Base-by-base conservation (phyloP, 2,329 filamentous ascomycete genomes). In the Botryosphaeria agaves region DNA sequence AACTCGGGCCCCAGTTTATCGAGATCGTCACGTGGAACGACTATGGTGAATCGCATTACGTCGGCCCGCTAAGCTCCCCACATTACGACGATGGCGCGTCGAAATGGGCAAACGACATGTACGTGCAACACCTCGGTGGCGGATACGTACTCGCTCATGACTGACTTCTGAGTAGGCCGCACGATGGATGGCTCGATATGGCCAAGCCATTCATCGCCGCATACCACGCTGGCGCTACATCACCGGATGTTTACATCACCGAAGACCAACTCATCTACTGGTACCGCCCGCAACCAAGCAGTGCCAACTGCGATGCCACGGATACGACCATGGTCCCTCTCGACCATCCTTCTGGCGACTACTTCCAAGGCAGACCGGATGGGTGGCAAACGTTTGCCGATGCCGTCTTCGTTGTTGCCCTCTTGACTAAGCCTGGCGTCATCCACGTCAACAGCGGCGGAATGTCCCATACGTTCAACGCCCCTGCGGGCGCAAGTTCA, bases 11-110 rank as follows among this genome's bases (percentile, higher is more conserved):
- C 11, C 52, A 62, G 15, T 64, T 62, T 28, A 59, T 70, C 5
- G 56, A 64, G 34, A 64, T 71, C 26, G 60, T 70, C 27, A 65
- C 63, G 12, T 72, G 66, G 66, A 72, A 72, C 38, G 69, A 70
- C 41, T 69, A 62, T 36, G 68, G 68, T 19, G 69, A 73, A 43
- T 63, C 66, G 2, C 65, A 70, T 38, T 68, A 70, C 39, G 53
- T 67, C 12, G 62, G 59, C 1, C 60, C 65, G 3, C 42, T 68
- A 27, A n/a, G n/a, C n/a, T n/a, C n/a, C n/a, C n/a, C n/a, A n/a
- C n/a, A n/a, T n/a, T n/a, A n/a, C n/a, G n/a, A n/a, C n/a, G n/a
- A n/a, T n/a, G n/a, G n/a, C n/a, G n/a, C n/a, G n/a, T n/a, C n/a
- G n/a, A n/a, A n/a, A n/a, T n/a, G n/a, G n/a, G n/a, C n/a, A n/a